Base-by-base conservation (phyloP, 768 basidiomycete genomes). In the Naganishia randhawae region DNA sequence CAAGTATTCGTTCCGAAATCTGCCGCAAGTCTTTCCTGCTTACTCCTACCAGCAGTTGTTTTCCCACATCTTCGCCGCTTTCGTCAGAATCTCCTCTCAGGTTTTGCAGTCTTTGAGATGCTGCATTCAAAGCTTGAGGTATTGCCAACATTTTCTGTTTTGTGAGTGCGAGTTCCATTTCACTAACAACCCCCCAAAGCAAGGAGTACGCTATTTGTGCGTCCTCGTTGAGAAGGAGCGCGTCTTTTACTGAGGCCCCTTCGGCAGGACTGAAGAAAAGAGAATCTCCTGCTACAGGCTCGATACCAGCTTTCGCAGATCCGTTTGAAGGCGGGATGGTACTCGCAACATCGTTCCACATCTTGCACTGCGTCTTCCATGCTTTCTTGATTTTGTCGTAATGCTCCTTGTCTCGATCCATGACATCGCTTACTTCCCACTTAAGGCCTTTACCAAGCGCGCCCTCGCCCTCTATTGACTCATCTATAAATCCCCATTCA, bases 401-500 rank as follows among this genome's bases (percentile, higher is more conserved):
- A 63, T 67, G 35, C 37, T 54, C 65, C n/a, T 42, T 35, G 39
- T 65, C 68, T 35, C 37, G 25, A 35, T 45, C n/a, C 25, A 70
- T 22, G 14, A 70, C 32, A 14, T 67, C 65, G 4, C 35, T 39
- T n/a, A 66, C 17, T 17, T 70, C 69, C 65, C 64, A 70, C 10
- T 31, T 45, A 1, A 70, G 41, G 7, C 69, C 65, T 16, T 22
- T 14, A 17, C 65, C 65, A 25, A 66, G 37, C 33, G 42, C 42
- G 16, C 52, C 67, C 9, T 51, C 57, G n/a, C 57, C 57, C 33
- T 68, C 70, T 16, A 33, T 54, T 13, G 55, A 50, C 33, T 32
- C 69, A 10, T 63, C 63, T 9, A 75, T 65, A 50, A 75, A 75
- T 4, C 74, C 74, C 71, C 72, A 75, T 63, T 75, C 74, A 19